Conservation (phyloP, 2,329 filamentous ascomycete species). For the Blastomyces percursus region DNA sequence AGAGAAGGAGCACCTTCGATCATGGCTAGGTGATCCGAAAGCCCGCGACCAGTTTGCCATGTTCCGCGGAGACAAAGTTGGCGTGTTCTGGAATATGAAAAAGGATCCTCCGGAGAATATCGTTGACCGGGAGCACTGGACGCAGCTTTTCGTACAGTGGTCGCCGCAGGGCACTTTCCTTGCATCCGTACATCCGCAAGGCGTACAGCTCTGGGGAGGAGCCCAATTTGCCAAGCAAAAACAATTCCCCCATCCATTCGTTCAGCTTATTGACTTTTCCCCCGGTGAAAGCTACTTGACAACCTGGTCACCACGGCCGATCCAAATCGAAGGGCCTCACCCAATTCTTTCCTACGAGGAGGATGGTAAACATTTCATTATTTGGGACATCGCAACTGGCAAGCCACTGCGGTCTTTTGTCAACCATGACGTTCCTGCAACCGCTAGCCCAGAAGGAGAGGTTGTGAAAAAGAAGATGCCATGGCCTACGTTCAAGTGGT, state of each 20-base stretch:
- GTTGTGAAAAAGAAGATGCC: conserved; percentile 82
- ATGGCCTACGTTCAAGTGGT: conserved; percentile 99
- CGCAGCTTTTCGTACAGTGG: conserved; percentile 96
- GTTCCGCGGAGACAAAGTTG: conserved; percentile 83
- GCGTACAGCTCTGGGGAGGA: conserved; percentile 95
- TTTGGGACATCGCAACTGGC: conserved; percentile 89
- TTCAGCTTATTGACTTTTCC: conserved; percentile 94
- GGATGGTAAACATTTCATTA: conserved; percentile 98
- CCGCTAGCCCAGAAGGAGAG: conserved; percentile 48
- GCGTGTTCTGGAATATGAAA: conserved; percentile 98
- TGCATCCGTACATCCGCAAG: conserved; percentile 88
- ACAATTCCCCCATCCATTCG: conserved; percentile 87
- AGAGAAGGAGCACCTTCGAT: conserved; percentile 89
- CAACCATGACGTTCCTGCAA: conserved; percentile 64
- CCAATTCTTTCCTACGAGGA: conserved; percentile 79
- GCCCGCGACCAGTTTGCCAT: conserved; percentile 93
- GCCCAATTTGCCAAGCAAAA: conserved; percentile 79
- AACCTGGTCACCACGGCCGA: conserved; percentile 92
- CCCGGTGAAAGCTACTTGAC: conserved; percentile 85
- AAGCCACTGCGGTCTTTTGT: conserved; percentile 88
- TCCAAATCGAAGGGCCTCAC: conserved; percentile 81
- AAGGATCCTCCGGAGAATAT: conserved; percentile 78
- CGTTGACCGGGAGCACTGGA: conserved; percentile 92
- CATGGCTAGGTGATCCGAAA: conserved; percentile 80
- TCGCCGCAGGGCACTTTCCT: conserved; percentile 89